These are phyloP conservation scores for Pigoraptor vietnamica DNA, from an alignment of 78 protist genomes.

Conservation along the genomic window DNA sequence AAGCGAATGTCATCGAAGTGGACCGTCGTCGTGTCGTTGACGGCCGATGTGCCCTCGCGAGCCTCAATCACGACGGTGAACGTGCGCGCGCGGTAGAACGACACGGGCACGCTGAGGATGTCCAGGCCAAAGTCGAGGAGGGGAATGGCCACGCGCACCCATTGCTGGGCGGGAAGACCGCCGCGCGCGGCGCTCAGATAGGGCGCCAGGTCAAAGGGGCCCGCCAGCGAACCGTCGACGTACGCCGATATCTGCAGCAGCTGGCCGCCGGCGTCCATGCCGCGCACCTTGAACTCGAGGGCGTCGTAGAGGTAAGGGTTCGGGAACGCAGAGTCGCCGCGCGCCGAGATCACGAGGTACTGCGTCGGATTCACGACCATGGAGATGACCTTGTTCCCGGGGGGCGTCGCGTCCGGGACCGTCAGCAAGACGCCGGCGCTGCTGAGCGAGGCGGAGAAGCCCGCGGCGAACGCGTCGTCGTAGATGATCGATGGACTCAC, in stretches of 20 bases:
- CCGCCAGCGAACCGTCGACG: background rate
- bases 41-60: background rate
- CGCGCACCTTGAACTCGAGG: background rate
- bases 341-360: background rate
- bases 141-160: background rate
- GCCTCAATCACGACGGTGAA: background rate
- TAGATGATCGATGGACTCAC: background rate
- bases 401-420: background rate
- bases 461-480: background rate
- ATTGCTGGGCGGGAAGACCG: background rate
- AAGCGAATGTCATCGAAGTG: background rate
- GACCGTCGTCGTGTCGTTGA: background rate
- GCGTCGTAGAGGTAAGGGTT: background rate
- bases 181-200: background rate
- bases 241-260: background rate
- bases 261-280: background rate
- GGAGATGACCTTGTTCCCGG: background rate
- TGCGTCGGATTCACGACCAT: background rate
- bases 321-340: background rate
- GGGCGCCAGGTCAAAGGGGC: background rate
- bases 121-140: background rate
- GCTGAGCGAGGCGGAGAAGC: too few relatives aligned
- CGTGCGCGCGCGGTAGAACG: background rate
- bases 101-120: background rate
- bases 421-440: too few relatives aligned